Percentiles rank a stretch among this genome's conserved stretches.
Conservation (phyloP, 768 basidiomycete species). For the Agrocybe pediades region DNA sequence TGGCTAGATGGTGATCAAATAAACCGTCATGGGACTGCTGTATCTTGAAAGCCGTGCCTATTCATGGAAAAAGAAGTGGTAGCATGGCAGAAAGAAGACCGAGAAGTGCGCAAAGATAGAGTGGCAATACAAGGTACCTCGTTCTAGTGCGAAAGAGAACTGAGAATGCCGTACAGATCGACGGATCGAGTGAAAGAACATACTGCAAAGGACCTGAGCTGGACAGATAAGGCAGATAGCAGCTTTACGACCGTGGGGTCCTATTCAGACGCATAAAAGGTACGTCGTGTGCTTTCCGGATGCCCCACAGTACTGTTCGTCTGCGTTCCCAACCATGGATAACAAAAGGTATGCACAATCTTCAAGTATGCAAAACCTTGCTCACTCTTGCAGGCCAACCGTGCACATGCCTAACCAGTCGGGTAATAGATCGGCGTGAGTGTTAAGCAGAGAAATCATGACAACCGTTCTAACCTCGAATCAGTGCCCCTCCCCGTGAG, state of each 20-base stretch:
- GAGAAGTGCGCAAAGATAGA: not conserved
- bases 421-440: not conserved
- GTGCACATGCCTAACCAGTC: not conserved
- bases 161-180: not conserved
- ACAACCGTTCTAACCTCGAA: too few species aligned
- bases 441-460: too few species aligned
- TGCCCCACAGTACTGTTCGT: not conserved
- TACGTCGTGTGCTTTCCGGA: not conserved
- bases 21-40: too few species aligned
- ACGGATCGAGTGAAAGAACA: too few species aligned
- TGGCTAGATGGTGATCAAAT: too few species aligned
- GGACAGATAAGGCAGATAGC: not conserved
- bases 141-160: not conserved
- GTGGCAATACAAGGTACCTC: not conserved
- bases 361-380: not conserved
- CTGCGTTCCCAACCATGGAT: not conserved
- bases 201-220: not conserved
- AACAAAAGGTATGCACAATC: not conserved
- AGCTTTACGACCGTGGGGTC: too few species aligned
- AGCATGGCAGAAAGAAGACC: not conserved
- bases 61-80: not conserved
- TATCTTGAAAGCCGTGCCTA: not conserved
- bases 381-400: not conserved
- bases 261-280: not conserved
- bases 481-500: too few species aligned